These are phyloP conservation scores for Tricharina praecox DNA, from an alignment of 495 filamentous ascomycete genomes.

Conservation along the genomic window DNA sequence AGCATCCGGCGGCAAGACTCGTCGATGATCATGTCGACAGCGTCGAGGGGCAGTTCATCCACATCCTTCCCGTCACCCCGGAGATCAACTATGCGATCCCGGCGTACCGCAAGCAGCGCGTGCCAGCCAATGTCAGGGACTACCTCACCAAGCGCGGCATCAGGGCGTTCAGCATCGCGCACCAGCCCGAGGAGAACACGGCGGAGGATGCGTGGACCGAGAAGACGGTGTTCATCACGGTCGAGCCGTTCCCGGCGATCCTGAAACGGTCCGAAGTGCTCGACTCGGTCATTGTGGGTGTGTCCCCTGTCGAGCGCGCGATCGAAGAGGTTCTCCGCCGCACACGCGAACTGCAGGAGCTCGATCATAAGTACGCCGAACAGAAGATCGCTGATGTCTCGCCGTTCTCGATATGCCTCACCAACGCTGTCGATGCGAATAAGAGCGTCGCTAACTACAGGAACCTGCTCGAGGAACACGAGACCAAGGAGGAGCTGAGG, in stretches of 20 bases:
- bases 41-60: constrained; percentile 81
- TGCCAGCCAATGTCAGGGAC: constrained; percentile 66
- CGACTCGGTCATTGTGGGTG: constrained; percentile 40
- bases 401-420: constrained; percentile 42
- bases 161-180: constrained; percentile 15
- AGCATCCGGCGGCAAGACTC: constrained; percentile 77
- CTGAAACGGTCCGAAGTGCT: constrained; percentile 75
- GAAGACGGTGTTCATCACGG: constrained; percentile 70
- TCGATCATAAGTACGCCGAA: constrained; percentile 59
- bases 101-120: constrained; percentile 72
- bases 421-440: constrained; percentile 31
- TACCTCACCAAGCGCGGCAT: constrained; percentile 41
- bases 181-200: neutral
- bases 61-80: constrained; percentile 61
- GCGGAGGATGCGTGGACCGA: constrained; percentile 47
- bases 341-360: constrained; percentile 58
- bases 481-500: constrained; percentile 43
- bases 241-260: constrained; percentile 81
- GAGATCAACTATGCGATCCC: constrained; percentile 69
- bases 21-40: constrained; percentile 48
- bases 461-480: constrained; percentile 29
- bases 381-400: constrained; percentile 44
- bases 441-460: constrained; percentile 26
- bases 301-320: constrained; percentile 68
- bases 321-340: constrained; percentile 84